Evolutionary conservation across 2,329 filamentous ascomycete genomes (phyloP).

Genomic region (Elsinoe perseae): DNA sequence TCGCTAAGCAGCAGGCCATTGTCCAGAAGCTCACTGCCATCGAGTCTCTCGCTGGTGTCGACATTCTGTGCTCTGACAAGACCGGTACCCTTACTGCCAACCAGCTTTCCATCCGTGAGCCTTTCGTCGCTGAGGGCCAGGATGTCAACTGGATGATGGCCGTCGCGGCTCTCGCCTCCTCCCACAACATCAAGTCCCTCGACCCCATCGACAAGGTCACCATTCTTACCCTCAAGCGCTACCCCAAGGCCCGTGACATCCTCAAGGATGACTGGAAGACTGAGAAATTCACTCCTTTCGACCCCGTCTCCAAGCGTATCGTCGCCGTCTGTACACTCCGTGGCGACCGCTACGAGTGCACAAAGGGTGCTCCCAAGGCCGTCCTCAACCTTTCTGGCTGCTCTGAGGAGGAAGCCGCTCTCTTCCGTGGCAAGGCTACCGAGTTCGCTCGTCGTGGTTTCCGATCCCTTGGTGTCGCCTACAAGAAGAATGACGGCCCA

Average conservation of each 20-base stretch:
- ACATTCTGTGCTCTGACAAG: constrained; percentile 75
- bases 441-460: constrained; percentile 74
- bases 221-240: constrained; percentile 65
- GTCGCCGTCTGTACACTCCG: constrained; percentile 62
- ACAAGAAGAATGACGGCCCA: constrained; percentile 66
- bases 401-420: constrained; percentile 54
- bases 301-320: constrained; percentile 73
- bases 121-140: constrained; percentile 67
- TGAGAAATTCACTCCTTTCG: constrained; percentile 69
- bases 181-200: constrained; percentile 70
- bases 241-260: constrained; percentile 70
- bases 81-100: constrained; percentile 70
- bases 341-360: constrained; percentile 62
- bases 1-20: constrained; percentile 70
- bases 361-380: constrained; percentile 71
- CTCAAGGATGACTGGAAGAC: constrained; percentile 67
- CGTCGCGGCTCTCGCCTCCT: constrained; percentile 66
- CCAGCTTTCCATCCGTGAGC: constrained; percentile 68
- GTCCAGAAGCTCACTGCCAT: constrained; percentile 74
- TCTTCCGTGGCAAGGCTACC: constrained; percentile 64
- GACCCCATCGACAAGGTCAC: constrained; percentile 76
- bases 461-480: constrained; percentile 70
- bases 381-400: constrained; percentile 63
- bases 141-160: constrained; percentile 83
- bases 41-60: constrained; percentile 67